These are phyloP conservation scores for Cladophialophora chaetospira DNA, from an alignment of 2,329 filamentous ascomycete genomes.

Conservation along the genomic window DNA sequence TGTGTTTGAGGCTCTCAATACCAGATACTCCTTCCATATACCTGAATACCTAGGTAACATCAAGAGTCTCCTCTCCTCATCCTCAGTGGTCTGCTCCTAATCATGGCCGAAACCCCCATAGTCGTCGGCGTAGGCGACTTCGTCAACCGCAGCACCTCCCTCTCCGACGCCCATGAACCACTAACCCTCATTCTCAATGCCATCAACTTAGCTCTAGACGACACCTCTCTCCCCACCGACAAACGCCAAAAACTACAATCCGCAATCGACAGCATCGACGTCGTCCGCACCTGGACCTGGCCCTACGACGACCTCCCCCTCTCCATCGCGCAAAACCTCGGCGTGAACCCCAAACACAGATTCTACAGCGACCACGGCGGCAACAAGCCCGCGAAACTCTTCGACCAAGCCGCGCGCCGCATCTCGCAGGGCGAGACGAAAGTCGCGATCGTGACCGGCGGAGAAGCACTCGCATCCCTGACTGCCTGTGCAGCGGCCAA, in stretches of 20 bases:
- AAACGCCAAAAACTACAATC: constrained; percentile 42
- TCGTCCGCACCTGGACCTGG: constrained; percentile 68
- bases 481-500: constrained; percentile 55
- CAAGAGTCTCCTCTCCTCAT: too few relatives aligned
- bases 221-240: constrained; percentile 45
- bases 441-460: constrained; percentile 63
- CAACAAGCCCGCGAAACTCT: constrained; percentile 61
- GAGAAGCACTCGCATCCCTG: constrained; percentile 64
- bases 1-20: too few relatives aligned
- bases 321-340: constrained; percentile 54
- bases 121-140: constrained; percentile 66
- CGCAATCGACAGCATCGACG: constrained; percentile 59
- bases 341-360: constrained; percentile 51
- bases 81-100: too few relatives aligned
- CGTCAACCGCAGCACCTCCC: constrained; percentile 56
- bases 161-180: constrained; percentile 61
- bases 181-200: constrained; percentile 61
- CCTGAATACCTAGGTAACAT: too few relatives aligned
- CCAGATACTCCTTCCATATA: too few relatives aligned
- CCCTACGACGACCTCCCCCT: constrained; percentile 62
- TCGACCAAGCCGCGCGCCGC: constrained; percentile 64
- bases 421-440: constrained; percentile 57
- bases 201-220: constrained; percentile 54
- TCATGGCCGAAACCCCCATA: constrained; percentile 46
- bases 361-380: constrained; percentile 63